phyloP scores from a whole-genome alignment of 1,139 yeast species.

The Yamadazyma atmosphaerica region DNA sequence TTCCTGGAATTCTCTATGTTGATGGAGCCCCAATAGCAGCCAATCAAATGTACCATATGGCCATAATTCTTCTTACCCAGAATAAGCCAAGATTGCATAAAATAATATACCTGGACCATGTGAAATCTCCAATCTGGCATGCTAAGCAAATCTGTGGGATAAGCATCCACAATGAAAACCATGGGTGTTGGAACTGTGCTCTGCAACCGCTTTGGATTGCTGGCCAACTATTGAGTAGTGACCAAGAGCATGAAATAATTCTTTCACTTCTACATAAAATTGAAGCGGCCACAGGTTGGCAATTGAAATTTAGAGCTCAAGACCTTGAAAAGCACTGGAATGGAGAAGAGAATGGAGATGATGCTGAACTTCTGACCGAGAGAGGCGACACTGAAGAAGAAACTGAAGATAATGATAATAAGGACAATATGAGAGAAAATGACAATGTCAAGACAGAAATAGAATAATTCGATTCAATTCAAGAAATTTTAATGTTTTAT shows the following conservation, averaged over 20 bases:
- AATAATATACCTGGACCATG: constrained; percentile 12
- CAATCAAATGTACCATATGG: constrained; percentile 41
- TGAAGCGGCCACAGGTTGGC: constrained; percentile 40
- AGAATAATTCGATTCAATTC: no score
- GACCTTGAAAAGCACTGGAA: constrained; percentile 35
- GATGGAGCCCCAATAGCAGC: constrained; percentile 40
- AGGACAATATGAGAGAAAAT: no score
- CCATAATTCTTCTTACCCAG: constrained; percentile 36
- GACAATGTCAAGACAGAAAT: no score
- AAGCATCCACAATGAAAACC: constrained; percentile 30
- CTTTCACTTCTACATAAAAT: constrained; percentile 28
- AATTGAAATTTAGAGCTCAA: constrained; percentile 33
- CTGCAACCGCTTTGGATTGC: constrained; percentile 43
- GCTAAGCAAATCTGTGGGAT: constrained; percentile 41
- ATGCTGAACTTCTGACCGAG: not conserved
- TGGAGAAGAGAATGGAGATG: constrained; percentile 9
- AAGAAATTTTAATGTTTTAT: no score
- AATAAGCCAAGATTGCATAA: constrained; percentile 35
- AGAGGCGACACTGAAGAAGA: not conserved
- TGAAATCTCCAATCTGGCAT: constrained; percentile 36
- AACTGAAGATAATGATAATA: not conserved
- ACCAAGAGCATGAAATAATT: constrained; percentile 34
- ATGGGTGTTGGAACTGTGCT: constrained; percentile 40
- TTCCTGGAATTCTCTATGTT: constrained; percentile 34
- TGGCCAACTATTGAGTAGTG: constrained; percentile 38